Base-by-base conservation (phyloP, 306 rosid genomes). In the Lablab purpureus region DNA sequence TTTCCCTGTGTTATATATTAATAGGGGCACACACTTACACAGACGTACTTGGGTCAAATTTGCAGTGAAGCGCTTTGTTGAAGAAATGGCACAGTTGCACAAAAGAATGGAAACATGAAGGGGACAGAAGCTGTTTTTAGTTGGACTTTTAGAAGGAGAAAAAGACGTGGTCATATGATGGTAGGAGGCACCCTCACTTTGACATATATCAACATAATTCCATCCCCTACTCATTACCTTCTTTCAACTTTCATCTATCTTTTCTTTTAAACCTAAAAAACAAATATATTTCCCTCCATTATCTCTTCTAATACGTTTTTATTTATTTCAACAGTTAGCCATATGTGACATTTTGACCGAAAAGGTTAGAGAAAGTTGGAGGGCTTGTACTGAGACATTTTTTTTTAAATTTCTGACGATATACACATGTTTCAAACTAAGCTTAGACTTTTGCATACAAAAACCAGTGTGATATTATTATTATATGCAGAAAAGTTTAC, bases 1-100 rank as follows among this genome's bases (percentile, higher is more conserved):
- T n/a, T 28, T 45, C 21, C 66, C 25, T 12, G 6, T 75, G 7
- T 60, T 64, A 19, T 65, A n/a, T n/a, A 18, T 7, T 51, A 18
- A 36, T 19, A 65, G 11, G 21, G 47, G 17, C 28, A 55, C 30
- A 49, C 4, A 37, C 8, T 15, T 6, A 43, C 17, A 36, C 2
- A 50, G 7, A 50, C 6, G 30, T 4, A 27, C 17, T 30, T 10
- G 15, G 17, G 87, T 84, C 87, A 79, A 84, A 79, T 22, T 41
- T 69, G 64, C 25, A 50, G 77, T 74, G 76, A 69, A 79, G 84
- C 65, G 11, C 74, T 79, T 79, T 74, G 10, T 74, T 79, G 87
- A 84, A 84, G 5, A 72, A 75, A 84, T 60, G 40, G 11, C 46
- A 40, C 34, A 41, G 52, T 30, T 79, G 74, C 75, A 80, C 81